These are phyloP conservation scores for Kazachstania psychrophila DNA, from an alignment of 805 yeast genomes.

Conservation along the genomic window DNA sequence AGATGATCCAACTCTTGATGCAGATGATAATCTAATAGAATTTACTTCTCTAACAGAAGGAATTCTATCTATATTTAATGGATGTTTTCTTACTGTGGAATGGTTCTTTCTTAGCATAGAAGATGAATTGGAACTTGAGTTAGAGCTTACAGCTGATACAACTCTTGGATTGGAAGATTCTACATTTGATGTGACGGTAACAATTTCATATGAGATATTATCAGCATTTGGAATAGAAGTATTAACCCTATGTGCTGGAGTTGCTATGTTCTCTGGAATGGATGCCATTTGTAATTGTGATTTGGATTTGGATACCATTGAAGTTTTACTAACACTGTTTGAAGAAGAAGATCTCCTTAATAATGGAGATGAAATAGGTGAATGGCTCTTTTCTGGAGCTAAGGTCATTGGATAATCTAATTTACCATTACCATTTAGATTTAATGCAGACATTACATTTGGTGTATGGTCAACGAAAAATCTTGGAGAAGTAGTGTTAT, in stretches of 20 bases:
- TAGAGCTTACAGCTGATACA: slow-evolving; percentile 2
- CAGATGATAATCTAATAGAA: slow-evolving; percentile 4
- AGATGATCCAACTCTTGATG: not conserved
- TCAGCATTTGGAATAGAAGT: slow-evolving; percentile 25
- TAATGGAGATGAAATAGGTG: slow-evolving; percentile 1
- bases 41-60: slow-evolving; percentile 15
- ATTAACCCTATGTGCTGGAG: not conserved
- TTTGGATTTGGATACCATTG: slow-evolving; percentile 1
- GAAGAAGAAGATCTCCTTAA: not conserved
- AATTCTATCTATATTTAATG: slow-evolving; percentile 5
- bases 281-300: slow-evolving; percentile 10
- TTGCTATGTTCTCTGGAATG: slow-evolving; percentile 12
- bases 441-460: slow-evolving; percentile 1
- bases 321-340: slow-evolving; percentile 1
- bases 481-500: slow-evolving; percentile 27
- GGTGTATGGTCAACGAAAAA: slow-evolving; percentile 5
- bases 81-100: not conserved
- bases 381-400: slow-evolving; percentile 12
- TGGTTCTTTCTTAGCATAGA: not conserved
- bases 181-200: slow-evolving; percentile 9
- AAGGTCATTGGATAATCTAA: slow-evolving; percentile 13
- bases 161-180: slow-evolving; percentile 2
- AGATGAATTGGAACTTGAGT: not conserved
- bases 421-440: not conserved
- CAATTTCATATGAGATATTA: slow-evolving; percentile 23